Base-by-base conservation (phyloP, 2,329 filamentous ascomycete species). In the Microsporum canis region DNA sequence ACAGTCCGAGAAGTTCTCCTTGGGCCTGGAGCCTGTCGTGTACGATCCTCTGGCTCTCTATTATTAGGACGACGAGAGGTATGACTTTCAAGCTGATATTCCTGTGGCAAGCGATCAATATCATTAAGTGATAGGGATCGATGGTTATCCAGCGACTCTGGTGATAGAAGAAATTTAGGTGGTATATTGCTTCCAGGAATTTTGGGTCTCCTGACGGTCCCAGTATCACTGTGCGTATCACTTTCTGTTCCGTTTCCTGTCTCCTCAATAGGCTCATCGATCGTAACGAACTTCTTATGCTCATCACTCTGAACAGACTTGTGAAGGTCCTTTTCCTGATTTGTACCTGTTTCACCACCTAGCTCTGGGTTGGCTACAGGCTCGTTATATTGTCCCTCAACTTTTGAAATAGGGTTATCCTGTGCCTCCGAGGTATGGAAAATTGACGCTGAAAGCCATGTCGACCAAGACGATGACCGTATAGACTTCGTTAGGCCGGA, bases 401-500 rank as follows among this genome's bases (percentile, higher is more conserved):
- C 31, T 2, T 23, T 34, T 2, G 27, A 34, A n/a, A 33, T 53
- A 51, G 55, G 14, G 5, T 29, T 14, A n/a, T 14, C 8, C 29
- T 59, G 17, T n/a, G 39, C 3, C 12, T 39, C 14, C 23, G 34
- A 8, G 23, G 38, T 39, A 36, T 31, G 39, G 36, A 63, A 57
- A 10, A 62, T 43, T 8, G 64, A 64, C n/a, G 43, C 49, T 2
- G 57, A 27, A 4, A 63, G 47, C 58, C 64, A 63, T 36, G 47
- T 47, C 39, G 64, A 61, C 63, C 59, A 65, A 58, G 63, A 66
- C 39, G 62, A 64, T 56, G 62, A 62, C 38, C 60, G 61, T 31
- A 43, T 36, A 14, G 36, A 31, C 14, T 55, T 58, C 23, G 45
- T 60, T 17, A 27, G 31, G 5, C 27, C 29, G 1, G 49, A 3